Evolutionary conservation across 352 stramenopile species (phyloP).

Genomic region (Globisporangium okanoganense): DNA sequence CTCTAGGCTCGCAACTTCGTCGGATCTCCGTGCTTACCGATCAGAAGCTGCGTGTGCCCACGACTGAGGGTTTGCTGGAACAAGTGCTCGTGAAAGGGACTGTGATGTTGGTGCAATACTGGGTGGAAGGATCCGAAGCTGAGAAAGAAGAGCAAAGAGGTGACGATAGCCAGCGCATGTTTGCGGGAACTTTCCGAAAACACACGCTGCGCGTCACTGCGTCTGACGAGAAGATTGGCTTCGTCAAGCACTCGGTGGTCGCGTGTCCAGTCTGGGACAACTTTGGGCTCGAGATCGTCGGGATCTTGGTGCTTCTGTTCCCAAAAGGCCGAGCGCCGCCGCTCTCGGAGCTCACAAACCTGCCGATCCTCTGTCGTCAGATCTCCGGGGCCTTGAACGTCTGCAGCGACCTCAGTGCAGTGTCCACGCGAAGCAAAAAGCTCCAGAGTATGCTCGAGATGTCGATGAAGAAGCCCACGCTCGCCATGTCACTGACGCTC

Average conservation of each 20-base stretch:
- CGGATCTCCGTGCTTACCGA: constrained; percentile 62
- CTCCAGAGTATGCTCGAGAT: constrained; percentile 52
- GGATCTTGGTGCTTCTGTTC: constrained; percentile 63
- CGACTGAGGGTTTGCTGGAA: constrained; percentile 53
- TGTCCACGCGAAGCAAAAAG: constrained; percentile 36
- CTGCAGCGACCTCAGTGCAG: constrained; percentile 46
- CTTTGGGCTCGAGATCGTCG: constrained; percentile 56
- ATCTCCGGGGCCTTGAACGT: constrained; percentile 73
- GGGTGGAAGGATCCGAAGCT: constrained; percentile 27
- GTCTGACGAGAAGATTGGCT: constrained; percentile 43
- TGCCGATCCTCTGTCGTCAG: constrained; percentile 58
- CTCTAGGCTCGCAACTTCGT: constrained; percentile 31
- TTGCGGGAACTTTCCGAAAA: constrained; percentile 12
- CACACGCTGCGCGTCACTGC: constrained; percentile 34
- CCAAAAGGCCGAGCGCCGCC: constrained; percentile 20
- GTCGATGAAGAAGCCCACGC: constrained; percentile 25
- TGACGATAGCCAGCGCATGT: background rate
- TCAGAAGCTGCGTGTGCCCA: constrained; percentile 44
- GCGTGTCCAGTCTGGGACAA: constrained; percentile 71
- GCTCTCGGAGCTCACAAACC: constrained; percentile 41
- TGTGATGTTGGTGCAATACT: constrained; percentile 49
- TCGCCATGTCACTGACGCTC: constrained; percentile 42
- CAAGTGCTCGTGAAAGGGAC: constrained; percentile 47
- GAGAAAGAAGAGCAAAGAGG: background rate
- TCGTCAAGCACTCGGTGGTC: constrained; percentile 57